phyloP scores from a whole-genome alignment of 306 rosid species.

The Arachis stenosperma region DNA sequence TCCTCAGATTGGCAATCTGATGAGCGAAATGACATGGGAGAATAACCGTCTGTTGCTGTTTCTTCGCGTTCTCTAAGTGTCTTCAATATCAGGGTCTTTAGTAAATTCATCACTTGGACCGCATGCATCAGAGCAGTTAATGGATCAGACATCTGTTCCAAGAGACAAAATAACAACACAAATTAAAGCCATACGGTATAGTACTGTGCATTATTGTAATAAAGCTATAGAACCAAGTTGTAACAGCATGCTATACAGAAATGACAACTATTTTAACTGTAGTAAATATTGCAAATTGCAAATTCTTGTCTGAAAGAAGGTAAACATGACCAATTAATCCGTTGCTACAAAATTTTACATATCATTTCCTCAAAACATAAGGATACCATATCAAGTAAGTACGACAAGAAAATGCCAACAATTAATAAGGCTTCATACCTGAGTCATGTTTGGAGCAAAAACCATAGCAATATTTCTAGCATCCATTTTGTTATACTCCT shows the following conservation, averaged over 20 bases:
- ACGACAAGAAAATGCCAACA: not conserved
- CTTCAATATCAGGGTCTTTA: conserved; percentile 80
- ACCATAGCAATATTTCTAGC: conserved; percentile 97
- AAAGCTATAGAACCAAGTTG: not conserved
- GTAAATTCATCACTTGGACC: conserved; percentile 98
- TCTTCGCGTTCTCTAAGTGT: conserved; percentile 81
- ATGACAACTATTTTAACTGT: not conserved
- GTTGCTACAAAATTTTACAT: not conserved
- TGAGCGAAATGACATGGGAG: conserved; percentile 79
- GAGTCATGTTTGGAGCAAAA: conserved; percentile 98
- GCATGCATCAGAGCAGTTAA: conserved; percentile 97
- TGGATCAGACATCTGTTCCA: conserved; percentile 95
- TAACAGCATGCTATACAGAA: not conserved
- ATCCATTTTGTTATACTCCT: conserved; percentile 90
- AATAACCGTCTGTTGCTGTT: conserved; percentile 55
- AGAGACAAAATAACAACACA: conserved; percentile 6
- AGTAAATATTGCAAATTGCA: not conserved
- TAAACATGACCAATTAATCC: not conserved
- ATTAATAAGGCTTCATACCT: conserved; percentile 44
- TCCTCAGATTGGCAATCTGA: conserved; percentile 69
- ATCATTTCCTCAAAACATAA: not conserved
- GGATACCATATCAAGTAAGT: not conserved
- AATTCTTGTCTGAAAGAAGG: not conserved
- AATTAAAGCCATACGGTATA: not conserved
- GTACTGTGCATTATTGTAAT: conserved; percentile 5